A percentile compares a stretch with the other conserved stretches of the same genome.
phyloP scores from a whole-genome alignment of 2,329 filamentous ascomycete genomes.

The Pyrenophora tritici-repentis region DNA sequence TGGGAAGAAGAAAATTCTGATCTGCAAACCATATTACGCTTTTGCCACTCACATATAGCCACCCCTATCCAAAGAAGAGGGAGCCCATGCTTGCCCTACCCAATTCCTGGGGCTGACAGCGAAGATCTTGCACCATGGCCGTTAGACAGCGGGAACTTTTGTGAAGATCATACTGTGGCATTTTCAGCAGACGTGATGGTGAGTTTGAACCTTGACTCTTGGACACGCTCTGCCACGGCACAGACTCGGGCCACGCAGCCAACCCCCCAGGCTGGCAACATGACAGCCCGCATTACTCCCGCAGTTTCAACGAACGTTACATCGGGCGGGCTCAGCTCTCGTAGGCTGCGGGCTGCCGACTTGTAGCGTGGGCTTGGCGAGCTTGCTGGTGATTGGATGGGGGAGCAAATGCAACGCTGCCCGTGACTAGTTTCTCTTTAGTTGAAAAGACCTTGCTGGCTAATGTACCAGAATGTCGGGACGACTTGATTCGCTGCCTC shows the following conservation, averaged over 20 bases:
- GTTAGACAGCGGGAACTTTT: slow-evolving; percentile 7
- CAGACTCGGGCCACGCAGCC: slow-evolving; percentile 9
- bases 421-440: slow-evolving; percentile 14
- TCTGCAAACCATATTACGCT: slow-evolving; percentile 10
- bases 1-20: slow-evolving; percentile 8
- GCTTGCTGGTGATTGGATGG: slow-evolving; percentile 17
- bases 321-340: slow-evolving; percentile 14
- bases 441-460: slow-evolving; percentile 10
- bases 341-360: slow-evolving; percentile 9
- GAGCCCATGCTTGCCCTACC: neutral
- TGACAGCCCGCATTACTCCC: slow-evolving; percentile 17
- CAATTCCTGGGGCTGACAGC: slow-evolving; percentile 3
- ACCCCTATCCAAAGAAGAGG: slow-evolving; percentile 1
- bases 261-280: slow-evolving; percentile 6
- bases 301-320: slow-evolving; percentile 17
- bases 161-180: slow-evolving; percentile 10
- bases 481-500: slow-evolving; percentile 23
- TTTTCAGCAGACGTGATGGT: slow-evolving; percentile 6
- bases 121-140: slow-evolving; percentile 5
- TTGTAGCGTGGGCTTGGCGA: slow-evolving; percentile 1
- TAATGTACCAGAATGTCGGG: slow-evolving; percentile 20
- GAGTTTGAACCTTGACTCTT: neutral
- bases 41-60: slow-evolving; percentile 8
- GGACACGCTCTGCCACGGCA: slow-evolving; percentile 1
- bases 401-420: slow-evolving; percentile 18